Conservation (phyloP, 1,139 yeast species). For the Geotrichum candidum region DNA sequence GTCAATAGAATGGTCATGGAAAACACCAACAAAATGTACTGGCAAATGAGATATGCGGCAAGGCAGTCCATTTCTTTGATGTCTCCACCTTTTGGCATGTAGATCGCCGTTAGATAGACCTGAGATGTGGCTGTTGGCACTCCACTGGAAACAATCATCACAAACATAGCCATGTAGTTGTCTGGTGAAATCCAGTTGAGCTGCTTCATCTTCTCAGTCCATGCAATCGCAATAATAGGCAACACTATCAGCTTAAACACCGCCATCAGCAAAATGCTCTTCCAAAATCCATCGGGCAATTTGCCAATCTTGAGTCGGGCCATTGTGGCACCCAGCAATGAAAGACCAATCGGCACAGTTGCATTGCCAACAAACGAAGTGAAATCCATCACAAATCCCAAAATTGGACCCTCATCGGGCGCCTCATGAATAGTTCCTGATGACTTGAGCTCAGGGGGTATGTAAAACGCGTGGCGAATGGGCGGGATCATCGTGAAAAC, state of each 20-base stretch:
- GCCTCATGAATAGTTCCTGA: constrained; percentile 51
- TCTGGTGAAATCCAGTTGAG: constrained; percentile 47
- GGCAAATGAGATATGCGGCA: constrained; percentile 64
- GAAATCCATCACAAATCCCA: constrained; percentile 77
- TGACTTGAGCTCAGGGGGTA: constrained; percentile 38
- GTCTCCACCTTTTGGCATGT: constrained; percentile 50
- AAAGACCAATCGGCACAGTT: constrained; percentile 78
- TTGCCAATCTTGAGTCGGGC: constrained; percentile 58
- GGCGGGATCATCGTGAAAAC: constrained; percentile 80
- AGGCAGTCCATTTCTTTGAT: constrained; percentile 78
- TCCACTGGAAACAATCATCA: constrained; percentile 69
- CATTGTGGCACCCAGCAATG: constrained; percentile 79
- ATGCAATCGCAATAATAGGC: constrained; percentile 58
- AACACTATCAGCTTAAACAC: constrained; percentile 46
- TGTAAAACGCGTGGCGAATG: constrained; percentile 62
- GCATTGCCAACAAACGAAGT: constrained; percentile 78
- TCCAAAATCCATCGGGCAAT: constrained; percentile 69
- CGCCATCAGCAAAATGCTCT: constrained; percentile 44
- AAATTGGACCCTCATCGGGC: constrained; percentile 78
- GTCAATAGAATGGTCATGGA: constrained; percentile 49
- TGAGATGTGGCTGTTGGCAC: constrained; percentile 83
- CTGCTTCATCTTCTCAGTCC: constrained; percentile 45
- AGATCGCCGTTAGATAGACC: constrained; percentile 78
- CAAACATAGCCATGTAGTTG: constrained; percentile 58
- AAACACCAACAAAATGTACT: constrained; percentile 55